Conservation (phyloP, 2,329 filamentous ascomycete genomes). For the Colletotrichum sp. region DNA sequence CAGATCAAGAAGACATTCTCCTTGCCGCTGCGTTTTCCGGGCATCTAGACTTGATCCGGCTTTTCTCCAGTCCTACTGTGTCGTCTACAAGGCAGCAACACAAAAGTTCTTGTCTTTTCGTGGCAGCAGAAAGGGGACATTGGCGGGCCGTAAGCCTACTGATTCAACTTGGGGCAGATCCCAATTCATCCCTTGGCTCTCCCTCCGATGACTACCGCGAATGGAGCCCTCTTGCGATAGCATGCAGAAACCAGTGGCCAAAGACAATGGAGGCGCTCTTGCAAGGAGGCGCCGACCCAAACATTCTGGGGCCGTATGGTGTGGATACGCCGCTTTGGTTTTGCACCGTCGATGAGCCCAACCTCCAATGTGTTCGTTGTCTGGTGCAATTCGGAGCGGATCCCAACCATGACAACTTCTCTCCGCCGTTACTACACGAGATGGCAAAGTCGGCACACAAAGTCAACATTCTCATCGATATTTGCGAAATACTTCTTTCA, state of each 20-base stretch:
- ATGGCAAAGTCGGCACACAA: background rate
- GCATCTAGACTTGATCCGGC: background rate
- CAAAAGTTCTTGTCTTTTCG: background rate
- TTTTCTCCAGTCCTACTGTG: accelerated
- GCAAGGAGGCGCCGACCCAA: background rate
- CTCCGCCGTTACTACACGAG: background rate
- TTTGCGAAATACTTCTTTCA: background rate
- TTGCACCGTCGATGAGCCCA: background rate
- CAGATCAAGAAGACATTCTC: background rate
- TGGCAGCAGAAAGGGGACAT: background rate
- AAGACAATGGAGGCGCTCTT: background rate
- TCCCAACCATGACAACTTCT: background rate
- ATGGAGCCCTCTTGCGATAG: background rate
- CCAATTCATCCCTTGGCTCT: background rate
- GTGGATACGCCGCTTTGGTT: background rate
- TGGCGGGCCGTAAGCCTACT: background rate
- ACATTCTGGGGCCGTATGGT: background rate
- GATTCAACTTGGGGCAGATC: background rate
- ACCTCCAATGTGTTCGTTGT: background rate
- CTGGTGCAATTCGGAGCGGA: background rate
- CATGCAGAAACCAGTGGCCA: background rate
- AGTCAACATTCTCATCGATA: accelerated
- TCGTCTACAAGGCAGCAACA: accelerated
- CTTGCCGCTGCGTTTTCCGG: background rate
- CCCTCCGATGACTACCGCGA: background rate